Base-by-base conservation (phyloP, 2,329 filamentous ascomycete species). In the Colletotrichum gigasporum region DNA sequence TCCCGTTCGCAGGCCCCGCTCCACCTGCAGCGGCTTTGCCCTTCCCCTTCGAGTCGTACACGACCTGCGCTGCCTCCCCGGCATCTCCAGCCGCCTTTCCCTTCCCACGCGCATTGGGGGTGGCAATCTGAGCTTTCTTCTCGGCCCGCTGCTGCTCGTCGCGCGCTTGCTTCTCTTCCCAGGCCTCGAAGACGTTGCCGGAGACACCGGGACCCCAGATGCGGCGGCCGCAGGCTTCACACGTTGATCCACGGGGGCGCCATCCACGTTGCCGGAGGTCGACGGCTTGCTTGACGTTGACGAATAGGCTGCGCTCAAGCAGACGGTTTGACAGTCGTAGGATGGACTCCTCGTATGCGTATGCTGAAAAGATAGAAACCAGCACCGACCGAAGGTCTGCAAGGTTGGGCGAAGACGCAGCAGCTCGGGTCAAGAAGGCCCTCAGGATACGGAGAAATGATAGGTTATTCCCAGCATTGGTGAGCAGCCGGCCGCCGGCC, bases 291-390 rank as follows among this genome's bases (percentile, higher is more conserved):
- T 89, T 83, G 34, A 99, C 93, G 68, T 92, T 91, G 39, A 91
- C 87, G 71, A 98, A 99, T 5, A 97, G 84, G 71, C 96, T 96
- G 69, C 93, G 90, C 67, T 97, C 94, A 0, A 99, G 83, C 59
- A 99, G 88, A 4, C 91, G 86, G 74, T 95, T 97, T 1, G 96
- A 93, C 3, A 99, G 86, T 2, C 87, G 85, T 18, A 99, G 85
- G 14, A 99, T 92, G 0, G 92, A 94, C 75, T 95, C 92, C 76
- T 99, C 96, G 74, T 98, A 97, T 0, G 94, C 91, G 74, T 99
- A 99, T 0, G 96, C 95, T 0, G 95, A 90, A 78, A 99, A 98
- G 58, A 99, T 95, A 11, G 94, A 96, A 1, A 88, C 83, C 2
- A 99, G 85, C 1, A 98, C 94, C 6, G 87, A 87, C 44, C 96